Percentiles rank a stretch among this genome's conserved stretches.
phyloP scores from a whole-genome alignment of 139 green algal species.

The Chlamydomonas sphaeroides region DNA sequence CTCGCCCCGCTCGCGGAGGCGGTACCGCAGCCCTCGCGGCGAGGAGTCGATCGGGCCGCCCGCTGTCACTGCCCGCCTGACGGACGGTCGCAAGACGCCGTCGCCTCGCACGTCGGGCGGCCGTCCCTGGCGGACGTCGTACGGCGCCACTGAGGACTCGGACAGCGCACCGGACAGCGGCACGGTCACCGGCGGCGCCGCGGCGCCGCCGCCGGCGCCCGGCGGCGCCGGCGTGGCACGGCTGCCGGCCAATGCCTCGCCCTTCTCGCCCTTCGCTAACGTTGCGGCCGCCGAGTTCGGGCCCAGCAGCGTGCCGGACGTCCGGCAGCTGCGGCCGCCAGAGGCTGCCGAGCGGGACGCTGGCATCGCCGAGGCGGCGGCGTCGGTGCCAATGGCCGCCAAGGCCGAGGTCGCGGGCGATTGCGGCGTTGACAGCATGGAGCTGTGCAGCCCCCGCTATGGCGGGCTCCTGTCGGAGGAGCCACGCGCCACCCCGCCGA shows the following conservation, averaged over 20 bases:
- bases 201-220: neutral
- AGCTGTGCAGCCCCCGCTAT: neutral
- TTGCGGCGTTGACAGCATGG: neutral
- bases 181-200: neutral
- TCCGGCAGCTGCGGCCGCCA: neutral
- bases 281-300: neutral
- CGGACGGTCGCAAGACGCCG: constrained; percentile 33
- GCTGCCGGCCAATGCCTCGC: neutral
- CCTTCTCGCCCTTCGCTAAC: neutral
- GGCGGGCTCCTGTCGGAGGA: too few relatives aligned
- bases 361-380: too few relatives aligned
- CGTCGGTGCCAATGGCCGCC: too few relatives aligned
- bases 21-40: constrained; percentile 26
- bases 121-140: neutral
- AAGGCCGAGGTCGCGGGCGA: too few relatives aligned
- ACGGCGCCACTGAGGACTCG: too few relatives aligned
- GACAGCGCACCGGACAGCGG: too few relatives aligned
- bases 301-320: neutral
- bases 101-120: constrained; percentile 4
- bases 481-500: too few relatives aligned
- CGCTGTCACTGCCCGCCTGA: constrained; percentile 22
- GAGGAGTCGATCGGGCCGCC: constrained; percentile 30
- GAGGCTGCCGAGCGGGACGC: too few relatives aligned
- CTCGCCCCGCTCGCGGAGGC: constrained; percentile 23
- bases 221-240: neutral